Conservation (phyloP, 2,329 filamentous ascomycete species). For the Neonectria sp. region DNA sequence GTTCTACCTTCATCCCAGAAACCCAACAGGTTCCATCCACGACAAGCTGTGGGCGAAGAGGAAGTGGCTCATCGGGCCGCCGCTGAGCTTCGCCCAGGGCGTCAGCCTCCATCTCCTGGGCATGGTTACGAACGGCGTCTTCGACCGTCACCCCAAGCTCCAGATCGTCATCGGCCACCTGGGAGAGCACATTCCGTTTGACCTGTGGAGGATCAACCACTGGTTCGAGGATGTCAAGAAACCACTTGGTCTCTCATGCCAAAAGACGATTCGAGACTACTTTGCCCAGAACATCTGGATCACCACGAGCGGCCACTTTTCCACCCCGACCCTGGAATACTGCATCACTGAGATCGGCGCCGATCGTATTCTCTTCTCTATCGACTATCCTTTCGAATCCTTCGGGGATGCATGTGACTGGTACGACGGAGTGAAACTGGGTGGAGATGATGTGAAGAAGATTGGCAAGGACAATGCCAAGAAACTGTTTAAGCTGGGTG, state of each 20-base stretch:
- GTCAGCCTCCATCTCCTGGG: conserved; percentile 71
- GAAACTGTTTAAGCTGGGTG: conserved; percentile 56
- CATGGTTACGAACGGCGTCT: conserved; percentile 66
- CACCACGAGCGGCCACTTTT: conserved; percentile 71
- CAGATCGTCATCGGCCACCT: conserved; percentile 64
- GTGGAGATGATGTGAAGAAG: conserved; percentile 54
- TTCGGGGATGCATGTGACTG: conserved; percentile 59
- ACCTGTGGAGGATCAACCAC: conserved; percentile 66
- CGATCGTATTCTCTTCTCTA: conserved; percentile 66
- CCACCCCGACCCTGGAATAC: conserved; percentile 66
- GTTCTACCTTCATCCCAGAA: conserved; percentile 74
- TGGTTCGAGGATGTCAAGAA: conserved; percentile 72
- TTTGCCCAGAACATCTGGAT: conserved; percentile 70
- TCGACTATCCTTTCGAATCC: conserved; percentile 68
- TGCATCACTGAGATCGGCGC: conserved; percentile 64
- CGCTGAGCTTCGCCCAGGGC: conserved; percentile 71
- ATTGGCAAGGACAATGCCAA: conserved; percentile 62
- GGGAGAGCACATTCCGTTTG: conserved; percentile 65
- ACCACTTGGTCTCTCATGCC: conserved; percentile 62
- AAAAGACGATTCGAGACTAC: conserved; percentile 67
- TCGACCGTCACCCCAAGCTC: conserved; percentile 62
- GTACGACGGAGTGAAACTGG: conserved; percentile 57
- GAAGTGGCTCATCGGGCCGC: conserved; percentile 73
- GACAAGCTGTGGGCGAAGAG: conserved; percentile 72
- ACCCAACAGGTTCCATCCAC: conserved; percentile 69